Evolutionary conservation across 495 filamentous ascomycete species (phyloP).

Genomic region (Staphylotrichum longicolle): DNA sequence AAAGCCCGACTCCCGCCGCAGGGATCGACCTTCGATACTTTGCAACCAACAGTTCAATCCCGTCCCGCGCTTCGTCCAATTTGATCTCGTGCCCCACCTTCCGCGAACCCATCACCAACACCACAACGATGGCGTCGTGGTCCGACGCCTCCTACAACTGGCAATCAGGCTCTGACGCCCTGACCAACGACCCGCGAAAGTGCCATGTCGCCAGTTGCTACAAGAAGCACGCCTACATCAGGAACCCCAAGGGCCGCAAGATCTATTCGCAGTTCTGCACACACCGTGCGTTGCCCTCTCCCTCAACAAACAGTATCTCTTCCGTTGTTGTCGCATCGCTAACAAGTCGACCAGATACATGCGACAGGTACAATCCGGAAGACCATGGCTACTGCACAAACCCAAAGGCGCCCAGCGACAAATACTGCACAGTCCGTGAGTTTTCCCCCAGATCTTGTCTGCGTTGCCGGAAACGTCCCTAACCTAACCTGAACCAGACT

Average conservation of each 20-base stretch:
- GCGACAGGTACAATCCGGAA: conserved; percentile 1
- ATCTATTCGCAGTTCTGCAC: conserved; percentile 20
- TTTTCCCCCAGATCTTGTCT: not conserved
- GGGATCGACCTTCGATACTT: no score
- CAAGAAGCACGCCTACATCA: conserved; percentile 17
- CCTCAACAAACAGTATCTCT: no score
- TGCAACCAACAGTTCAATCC: no score
- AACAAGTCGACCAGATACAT: conserved; percentile 9
- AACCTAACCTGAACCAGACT: conserved; percentile 1
- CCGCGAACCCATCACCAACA: not conserved
- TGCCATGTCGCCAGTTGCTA: conserved; percentile 20
- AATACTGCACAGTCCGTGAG: conserved; percentile 15
- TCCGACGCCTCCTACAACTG: conserved; percentile 16
- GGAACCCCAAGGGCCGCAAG: not conserved
- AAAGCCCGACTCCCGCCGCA: no score
- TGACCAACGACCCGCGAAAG: conserved; percentile 15
- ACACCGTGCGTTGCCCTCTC: conserved; percentile 2
- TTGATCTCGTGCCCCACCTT: not conserved
- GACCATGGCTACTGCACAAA: conserved; percentile 14
- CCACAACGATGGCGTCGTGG: not conserved
- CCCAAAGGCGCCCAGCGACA: conserved; percentile 7
- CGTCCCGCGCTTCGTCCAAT: no score
- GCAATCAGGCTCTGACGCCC: conserved; percentile 12
- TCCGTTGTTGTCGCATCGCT: not conserved
- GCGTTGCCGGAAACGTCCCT: not conserved